A percentile compares a stretch with the other conserved stretches of the same genome.
Evolutionary conservation across 148 eudicot species (phyloP).

Genomic region (Rhododendron henanense): DNA sequence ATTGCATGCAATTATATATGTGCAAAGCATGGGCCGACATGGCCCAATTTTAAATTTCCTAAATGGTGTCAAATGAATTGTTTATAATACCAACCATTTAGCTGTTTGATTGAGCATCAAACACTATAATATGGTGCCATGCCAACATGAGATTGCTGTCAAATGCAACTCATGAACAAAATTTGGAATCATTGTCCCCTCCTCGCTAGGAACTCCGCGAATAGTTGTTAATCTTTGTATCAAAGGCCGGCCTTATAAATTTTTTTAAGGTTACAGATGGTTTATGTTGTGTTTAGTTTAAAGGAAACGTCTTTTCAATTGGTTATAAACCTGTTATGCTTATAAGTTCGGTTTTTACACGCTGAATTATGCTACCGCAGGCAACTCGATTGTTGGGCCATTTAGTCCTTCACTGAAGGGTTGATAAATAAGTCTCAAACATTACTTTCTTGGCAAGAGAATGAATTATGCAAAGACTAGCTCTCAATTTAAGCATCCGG

Average conservation of each 20-base stretch:
- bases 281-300: neutral
- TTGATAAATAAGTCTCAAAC: neutral
- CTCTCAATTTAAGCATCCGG: neutral
- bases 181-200: neutral
- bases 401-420: neutral
- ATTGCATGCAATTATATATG: no score
- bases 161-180: neutral
- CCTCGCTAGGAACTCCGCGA: neutral
- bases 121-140: neutral
- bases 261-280: neutral
- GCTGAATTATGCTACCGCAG: no score
- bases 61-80: no score
- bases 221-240: no score
- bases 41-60: no score
- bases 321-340: no score
- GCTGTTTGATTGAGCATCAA: neutral
- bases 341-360: no score
- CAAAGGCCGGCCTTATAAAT: neutral
- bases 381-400: neutral
- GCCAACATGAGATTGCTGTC: neutral
- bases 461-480: neutral
- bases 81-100: no score
- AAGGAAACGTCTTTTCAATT: no score
- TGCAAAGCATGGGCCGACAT: no score
- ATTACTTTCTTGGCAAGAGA: no score